Percentiles rank a stretch among this genome's conserved stretches.
Evolutionary conservation across 345 rosid species (phyloP).

Genomic region (Eucalyptus tenuipes): DNA sequence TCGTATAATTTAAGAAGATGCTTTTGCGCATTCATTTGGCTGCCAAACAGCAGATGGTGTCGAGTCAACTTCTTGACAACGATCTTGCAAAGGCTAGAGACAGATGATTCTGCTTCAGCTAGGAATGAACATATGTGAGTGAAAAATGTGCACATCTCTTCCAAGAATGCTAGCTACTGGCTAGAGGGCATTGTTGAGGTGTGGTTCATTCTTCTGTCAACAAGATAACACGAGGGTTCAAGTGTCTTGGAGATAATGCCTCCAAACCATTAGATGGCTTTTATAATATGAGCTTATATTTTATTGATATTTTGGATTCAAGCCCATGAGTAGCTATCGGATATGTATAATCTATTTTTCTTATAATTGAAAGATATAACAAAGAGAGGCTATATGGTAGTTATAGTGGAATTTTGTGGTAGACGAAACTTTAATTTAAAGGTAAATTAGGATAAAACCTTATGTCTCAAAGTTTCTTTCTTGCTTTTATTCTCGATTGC

Average conservation of each 20-base stretch:
- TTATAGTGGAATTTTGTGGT: too few relatives aligned
- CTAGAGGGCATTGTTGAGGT: not conserved
- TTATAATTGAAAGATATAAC: too few relatives aligned
- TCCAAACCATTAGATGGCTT: rapidly evolving
- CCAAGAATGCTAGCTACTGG: not conserved
- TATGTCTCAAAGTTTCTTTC: too few relatives aligned
- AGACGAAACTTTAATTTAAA: rapidly evolving
- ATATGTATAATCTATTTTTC: too few relatives aligned
- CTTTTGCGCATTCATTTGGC: not conserved
- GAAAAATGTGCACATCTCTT: not conserved
- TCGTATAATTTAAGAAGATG: not conserved
- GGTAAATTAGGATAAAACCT: too few relatives aligned
- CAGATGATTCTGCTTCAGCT: not conserved
- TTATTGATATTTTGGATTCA: too few relatives aligned
- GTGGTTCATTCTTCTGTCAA: too few relatives aligned
- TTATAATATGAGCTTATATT: too few relatives aligned
- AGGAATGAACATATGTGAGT: not conserved
- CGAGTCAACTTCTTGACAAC: not conserved
- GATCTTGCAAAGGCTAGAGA: not conserved
- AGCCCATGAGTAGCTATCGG: rapidly evolving
- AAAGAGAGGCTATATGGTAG: too few relatives aligned
- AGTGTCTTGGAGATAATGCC: rapidly evolving
- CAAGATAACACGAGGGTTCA: rapidly evolving
- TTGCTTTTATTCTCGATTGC: too few relatives aligned
- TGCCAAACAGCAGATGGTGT: not conserved